phyloP scores from a whole-genome alignment of 352 stramenopile genomes.

The Globisporangium barbulae region DNA sequence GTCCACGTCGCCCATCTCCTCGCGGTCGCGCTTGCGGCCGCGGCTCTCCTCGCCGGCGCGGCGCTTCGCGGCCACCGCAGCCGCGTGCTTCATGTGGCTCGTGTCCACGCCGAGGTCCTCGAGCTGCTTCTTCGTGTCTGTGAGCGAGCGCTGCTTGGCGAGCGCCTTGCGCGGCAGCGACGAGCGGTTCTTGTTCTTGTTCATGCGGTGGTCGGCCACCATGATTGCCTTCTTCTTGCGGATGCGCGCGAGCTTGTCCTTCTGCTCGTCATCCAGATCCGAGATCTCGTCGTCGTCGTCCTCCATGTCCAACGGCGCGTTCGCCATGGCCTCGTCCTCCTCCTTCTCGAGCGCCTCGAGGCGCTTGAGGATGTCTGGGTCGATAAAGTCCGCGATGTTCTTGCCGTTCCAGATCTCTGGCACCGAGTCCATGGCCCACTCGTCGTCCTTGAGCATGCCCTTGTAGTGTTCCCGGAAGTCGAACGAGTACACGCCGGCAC shows the following conservation, averaged over 20 bases:
- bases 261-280: constrained; percentile 96
- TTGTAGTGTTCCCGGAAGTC: constrained; percentile 98
- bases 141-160: constrained; percentile 66
- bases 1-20: constrained; percentile 85
- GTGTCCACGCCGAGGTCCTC: constrained; percentile 90
- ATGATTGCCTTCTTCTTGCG: constrained; percentile 86
- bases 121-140: constrained; percentile 89
- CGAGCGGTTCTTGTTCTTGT: constrained; percentile 96
- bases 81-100: constrained; percentile 88
- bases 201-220: constrained; percentile 80
- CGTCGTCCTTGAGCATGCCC: constrained; percentile 92
- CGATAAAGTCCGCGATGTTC: constrained; percentile 99
- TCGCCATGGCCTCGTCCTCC: constrained; percentile 94
- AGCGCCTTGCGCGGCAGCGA: constrained; percentile 87
- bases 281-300: constrained; percentile 79
- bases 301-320: constrained; percentile 88
- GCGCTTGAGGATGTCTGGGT: constrained; percentile 97
- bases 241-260: constrained; percentile 85
- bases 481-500: constrained; percentile 96
- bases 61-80: constrained; percentile 64
- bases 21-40: constrained; percentile 82
- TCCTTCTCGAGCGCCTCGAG: constrained; percentile 95
- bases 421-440: constrained; percentile 97
- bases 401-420: constrained; percentile 99
- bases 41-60: constrained; percentile 65